Evolutionary conservation across 176 grass and related monocot genomes (phyloP).

Genomic region (Musa acuminata): DNA sequence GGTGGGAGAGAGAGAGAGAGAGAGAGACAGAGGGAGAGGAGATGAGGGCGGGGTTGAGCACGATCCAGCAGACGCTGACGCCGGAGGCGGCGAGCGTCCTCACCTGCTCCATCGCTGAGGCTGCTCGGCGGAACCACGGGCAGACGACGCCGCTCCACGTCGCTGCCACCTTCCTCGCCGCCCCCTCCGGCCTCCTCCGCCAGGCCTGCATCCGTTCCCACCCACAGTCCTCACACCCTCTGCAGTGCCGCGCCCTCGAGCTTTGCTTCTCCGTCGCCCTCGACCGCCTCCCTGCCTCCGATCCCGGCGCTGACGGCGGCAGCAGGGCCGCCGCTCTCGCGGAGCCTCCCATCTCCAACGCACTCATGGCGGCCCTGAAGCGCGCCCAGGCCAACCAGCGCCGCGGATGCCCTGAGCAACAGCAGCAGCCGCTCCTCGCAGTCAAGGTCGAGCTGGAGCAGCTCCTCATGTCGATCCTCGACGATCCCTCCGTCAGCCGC

Average conservation of each 20-base stretch:
- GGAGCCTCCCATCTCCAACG: slow-evolving; percentile 25
- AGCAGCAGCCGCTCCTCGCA: slow-evolving; percentile 33
- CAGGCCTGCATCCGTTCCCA: slow-evolving; percentile 26
- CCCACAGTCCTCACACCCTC: slow-evolving; percentile 20
- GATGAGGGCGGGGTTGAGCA: slow-evolving; percentile 31
- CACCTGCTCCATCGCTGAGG: slow-evolving; percentile 19
- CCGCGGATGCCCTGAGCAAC: slow-evolving; percentile 26
- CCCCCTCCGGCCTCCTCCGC: slow-evolving; percentile 22
- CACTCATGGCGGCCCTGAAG: slow-evolving; percentile 27
- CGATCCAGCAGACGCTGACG: slow-evolving; percentile 33
- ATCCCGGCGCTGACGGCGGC: background rate
- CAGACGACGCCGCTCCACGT: slow-evolving; percentile 30
- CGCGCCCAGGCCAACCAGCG: slow-evolving; percentile 28
- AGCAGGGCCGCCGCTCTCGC: background rate
- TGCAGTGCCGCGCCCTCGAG: slow-evolving; percentile 29
- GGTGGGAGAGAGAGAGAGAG: background rate
- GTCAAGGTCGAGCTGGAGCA: slow-evolving; percentile 29
- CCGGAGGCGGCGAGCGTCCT: slow-evolving; percentile 23
- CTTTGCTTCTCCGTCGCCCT: slow-evolving; percentile 29
- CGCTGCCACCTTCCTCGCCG: slow-evolving; percentile 16
- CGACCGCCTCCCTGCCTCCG: slow-evolving; percentile 21
- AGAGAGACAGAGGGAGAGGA: background rate
- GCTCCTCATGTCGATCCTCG: slow-evolving; percentile 24
- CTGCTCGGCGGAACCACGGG: slow-evolving; percentile 20
- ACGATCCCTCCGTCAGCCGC: slow-evolving; percentile 29